Evolutionary conservation across 345 rosid species (phyloP).

Genomic region (Brassica nigra): DNA sequence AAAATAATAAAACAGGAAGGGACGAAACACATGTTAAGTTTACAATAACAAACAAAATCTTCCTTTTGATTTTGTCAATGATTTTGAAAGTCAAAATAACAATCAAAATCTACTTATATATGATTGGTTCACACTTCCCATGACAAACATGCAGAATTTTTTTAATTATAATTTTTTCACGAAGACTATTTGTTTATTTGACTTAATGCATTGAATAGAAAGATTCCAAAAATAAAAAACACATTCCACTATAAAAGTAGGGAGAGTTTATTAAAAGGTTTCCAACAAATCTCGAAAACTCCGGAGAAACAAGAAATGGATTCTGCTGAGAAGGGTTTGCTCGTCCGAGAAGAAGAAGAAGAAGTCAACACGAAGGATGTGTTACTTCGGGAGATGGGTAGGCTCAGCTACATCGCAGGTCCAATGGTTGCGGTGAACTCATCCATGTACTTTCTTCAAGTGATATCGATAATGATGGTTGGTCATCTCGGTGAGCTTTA

Average conservation of each 20-base stretch:
- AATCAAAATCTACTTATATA: background rate
- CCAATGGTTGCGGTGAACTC: slow-evolving; percentile 70
- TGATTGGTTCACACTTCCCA: background rate
- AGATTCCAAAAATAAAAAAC: background rate
- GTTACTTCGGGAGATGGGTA: slow-evolving; percentile 47
- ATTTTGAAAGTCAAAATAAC: background rate
- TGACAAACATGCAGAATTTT: background rate
- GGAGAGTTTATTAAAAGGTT: background rate
- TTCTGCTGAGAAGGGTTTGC: background rate
- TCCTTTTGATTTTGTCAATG: background rate
- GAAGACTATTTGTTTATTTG: background rate
- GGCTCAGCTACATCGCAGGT: slow-evolving; percentile 52
- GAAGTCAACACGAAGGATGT: background rate
- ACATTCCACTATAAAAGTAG: background rate
- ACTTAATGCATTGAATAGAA: background rate
- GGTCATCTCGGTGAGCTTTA: slow-evolving; percentile 79
- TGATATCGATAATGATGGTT: slow-evolving; percentile 68
- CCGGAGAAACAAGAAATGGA: background rate
- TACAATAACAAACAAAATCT: background rate
- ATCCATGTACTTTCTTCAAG: slow-evolving; percentile 55
- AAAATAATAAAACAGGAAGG: background rate
- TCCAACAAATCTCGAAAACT: background rate
- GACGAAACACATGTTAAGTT: background rate
- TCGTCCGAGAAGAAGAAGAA: background rate
- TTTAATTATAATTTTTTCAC: too few species aligned